phyloP scores from a whole-genome alignment of 345 rosid species.

The Arabidopsis thaliana region DNA sequence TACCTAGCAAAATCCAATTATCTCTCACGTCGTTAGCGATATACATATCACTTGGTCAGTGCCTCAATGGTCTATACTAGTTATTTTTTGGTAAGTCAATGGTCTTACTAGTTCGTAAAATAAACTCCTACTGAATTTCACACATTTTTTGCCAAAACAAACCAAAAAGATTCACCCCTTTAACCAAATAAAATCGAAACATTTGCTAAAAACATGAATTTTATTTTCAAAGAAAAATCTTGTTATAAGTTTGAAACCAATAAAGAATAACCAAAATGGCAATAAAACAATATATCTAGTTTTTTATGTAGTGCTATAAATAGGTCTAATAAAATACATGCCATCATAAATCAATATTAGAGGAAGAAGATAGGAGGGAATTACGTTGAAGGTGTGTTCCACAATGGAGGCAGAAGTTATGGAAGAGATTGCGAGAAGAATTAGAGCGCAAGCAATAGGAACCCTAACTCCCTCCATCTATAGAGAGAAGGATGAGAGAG shows the following conservation, averaged over 20 bases:
- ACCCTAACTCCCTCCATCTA: slow-evolving; percentile 49
- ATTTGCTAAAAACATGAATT: neutral
- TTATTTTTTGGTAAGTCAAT: neutral
- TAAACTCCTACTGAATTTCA: neutral
- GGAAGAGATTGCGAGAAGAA: slow-evolving; percentile 51
- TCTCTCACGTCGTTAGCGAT: slow-evolving; percentile 31
- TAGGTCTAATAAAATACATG: neutral
- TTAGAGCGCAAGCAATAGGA: slow-evolving; percentile 45
- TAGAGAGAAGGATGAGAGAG: neutral
- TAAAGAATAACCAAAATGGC: neutral
- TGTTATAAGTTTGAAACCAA: neutral
- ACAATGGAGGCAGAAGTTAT: slow-evolving; percentile 68
- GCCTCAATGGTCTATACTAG: no score
- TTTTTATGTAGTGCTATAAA: no score
- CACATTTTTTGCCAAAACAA: neutral
- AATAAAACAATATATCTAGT: no score
- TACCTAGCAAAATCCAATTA: slow-evolving; percentile 56
- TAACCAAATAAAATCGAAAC: neutral
- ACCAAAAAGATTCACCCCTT: neutral
- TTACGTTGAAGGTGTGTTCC: slow-evolving; percentile 79
- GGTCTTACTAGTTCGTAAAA: neutral
- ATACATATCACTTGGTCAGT: neutral
- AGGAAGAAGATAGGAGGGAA: slow-evolving; percentile 6
- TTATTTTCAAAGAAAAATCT: neutral
- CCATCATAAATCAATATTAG: neutral